Percentiles rank a stretch among this genome's conserved stretches.
These are phyloP conservation scores for Arctium lappa DNA, from an alignment of 129 eudicot genomes.

Conservation along the genomic window DNA sequence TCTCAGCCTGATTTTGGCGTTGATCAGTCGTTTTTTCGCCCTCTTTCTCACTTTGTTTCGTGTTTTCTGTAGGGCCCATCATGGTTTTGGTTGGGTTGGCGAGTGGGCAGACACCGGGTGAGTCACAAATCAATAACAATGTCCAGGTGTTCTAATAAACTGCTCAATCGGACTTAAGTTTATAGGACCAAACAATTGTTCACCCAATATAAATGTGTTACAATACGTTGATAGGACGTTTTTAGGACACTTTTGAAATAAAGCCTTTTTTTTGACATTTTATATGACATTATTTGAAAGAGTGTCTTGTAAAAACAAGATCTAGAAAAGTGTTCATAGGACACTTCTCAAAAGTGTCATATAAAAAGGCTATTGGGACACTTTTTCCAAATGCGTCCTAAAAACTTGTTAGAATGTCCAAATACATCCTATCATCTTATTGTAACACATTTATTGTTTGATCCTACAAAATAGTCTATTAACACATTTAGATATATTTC, in stretches of 20 bases:
- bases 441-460: neutral
- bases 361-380: neutral
- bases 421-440: neutral
- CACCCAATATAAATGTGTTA: neutral
- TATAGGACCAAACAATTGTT: neutral
- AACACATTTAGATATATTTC: neutral
- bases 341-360: neutral
- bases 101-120: slow-evolving; percentile 92
- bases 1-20: neutral
- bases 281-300: neutral
- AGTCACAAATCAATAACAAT: slow-evolving; percentile 12
- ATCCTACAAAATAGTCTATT: neutral
- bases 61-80: slow-evolving; percentile 64
- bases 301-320: neutral
- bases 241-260: neutral
- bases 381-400: neutral
- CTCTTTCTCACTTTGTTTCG: slow-evolving; percentile 5
- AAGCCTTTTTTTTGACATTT: neutral
- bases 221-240: neutral
- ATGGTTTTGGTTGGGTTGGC: slow-evolving; percentile 97
- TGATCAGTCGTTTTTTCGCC: neutral
- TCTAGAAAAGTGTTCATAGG: neutral
- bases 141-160: neutral
- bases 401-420: neutral
- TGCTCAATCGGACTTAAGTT: neutral